Conservation (phyloP, 129 eudicot species). For the Pulicaria dysenterica region DNA sequence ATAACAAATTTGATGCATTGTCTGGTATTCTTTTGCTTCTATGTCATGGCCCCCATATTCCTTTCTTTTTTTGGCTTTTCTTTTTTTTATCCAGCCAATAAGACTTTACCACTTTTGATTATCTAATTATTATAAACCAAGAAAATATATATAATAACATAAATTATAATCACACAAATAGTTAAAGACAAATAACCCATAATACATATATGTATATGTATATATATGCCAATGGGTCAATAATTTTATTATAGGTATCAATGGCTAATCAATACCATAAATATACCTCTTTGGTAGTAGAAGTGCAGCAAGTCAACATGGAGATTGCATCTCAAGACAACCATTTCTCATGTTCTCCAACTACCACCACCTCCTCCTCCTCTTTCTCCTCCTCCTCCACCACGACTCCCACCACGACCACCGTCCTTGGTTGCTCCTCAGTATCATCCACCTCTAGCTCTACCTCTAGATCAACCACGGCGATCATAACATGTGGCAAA, state of each 20-base stretch:
- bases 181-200: constrained; percentile 24
- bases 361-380: constrained; percentile 37
- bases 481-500: constrained; percentile 7
- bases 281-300: constrained; percentile 29
- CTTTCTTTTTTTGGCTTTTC: constrained; percentile 25
- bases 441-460: constrained; percentile 29
- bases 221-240: constrained; percentile 33
- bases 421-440: constrained; percentile 26
- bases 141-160: too few relatives aligned
- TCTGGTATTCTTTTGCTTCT: constrained; percentile 28
- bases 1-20: constrained; percentile 35
- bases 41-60: constrained; percentile 47
- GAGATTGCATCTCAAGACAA: constrained; percentile 36
- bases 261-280: constrained; percentile 36
- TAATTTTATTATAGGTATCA: constrained; percentile 30
- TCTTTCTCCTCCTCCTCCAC: constrained; percentile 25
- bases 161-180: neutral
- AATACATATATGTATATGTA: constrained; percentile 14
- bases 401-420: constrained; percentile 5
- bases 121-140: neutral
- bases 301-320: constrained; percentile 45
- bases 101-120: constrained; percentile 18
- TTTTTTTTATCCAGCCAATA: constrained; percentile 36
- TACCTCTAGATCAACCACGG: constrained; percentile 13
- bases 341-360: constrained; percentile 30